A percentile compares a stretch with the other conserved stretches of the same genome.
These are phyloP conservation scores for Pseudotulostoma volvatum DNA, from an alignment of 495 filamentous ascomycete genomes.

Conservation along the genomic window DNA sequence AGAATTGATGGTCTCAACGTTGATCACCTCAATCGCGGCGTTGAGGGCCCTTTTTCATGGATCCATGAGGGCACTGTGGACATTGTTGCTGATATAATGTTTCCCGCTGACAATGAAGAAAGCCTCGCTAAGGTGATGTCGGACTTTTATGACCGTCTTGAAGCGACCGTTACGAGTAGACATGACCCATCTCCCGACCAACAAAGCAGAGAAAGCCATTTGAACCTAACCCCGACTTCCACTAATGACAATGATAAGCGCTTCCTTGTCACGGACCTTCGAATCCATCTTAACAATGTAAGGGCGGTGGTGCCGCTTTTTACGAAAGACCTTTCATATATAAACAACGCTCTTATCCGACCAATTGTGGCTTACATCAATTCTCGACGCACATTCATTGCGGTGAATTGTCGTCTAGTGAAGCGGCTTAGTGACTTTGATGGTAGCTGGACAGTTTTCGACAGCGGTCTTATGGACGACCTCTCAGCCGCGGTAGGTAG, in stretches of 20 bases:
- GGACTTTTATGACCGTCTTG: conserved; percentile 86
- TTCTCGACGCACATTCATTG: conserved; percentile 79
- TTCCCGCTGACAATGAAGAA: conserved; percentile 72
- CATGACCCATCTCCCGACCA: conserved; percentile 22
- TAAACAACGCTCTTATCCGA: conserved; percentile 85
- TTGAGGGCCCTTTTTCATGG: conserved; percentile 92
- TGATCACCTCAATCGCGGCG: conserved; percentile 86
- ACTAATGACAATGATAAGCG: conserved; percentile 36
- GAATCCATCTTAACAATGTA: conserved; percentile 81
- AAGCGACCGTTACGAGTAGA: conserved; percentile 73
- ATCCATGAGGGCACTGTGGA: conserved; percentile 93
- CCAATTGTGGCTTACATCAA: conserved; percentile 99
- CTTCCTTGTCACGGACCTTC: conserved; percentile 77
- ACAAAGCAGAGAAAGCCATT: conserved; percentile 5
- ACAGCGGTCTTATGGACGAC: conserved; percentile 90
- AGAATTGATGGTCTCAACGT: conserved; percentile 89
- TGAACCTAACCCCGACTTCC: conserved; percentile 6
- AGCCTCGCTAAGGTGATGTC: conserved; percentile 82
- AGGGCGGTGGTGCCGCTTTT: conserved; percentile 84
- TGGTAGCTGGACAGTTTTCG: conserved; percentile 87
- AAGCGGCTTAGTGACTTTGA: conserved; percentile 81
- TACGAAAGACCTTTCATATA: conserved; percentile 76
- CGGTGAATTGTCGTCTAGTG: conserved; percentile 83
- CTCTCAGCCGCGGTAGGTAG: conserved; percentile 61
- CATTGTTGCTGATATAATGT: conserved; percentile 87